A percentile compares a stretch with the other conserved stretches of the same genome.
Evolutionary conservation across 495 filamentous ascomycete species (phyloP).

Genomic region (Daldinia grandis): DNA sequence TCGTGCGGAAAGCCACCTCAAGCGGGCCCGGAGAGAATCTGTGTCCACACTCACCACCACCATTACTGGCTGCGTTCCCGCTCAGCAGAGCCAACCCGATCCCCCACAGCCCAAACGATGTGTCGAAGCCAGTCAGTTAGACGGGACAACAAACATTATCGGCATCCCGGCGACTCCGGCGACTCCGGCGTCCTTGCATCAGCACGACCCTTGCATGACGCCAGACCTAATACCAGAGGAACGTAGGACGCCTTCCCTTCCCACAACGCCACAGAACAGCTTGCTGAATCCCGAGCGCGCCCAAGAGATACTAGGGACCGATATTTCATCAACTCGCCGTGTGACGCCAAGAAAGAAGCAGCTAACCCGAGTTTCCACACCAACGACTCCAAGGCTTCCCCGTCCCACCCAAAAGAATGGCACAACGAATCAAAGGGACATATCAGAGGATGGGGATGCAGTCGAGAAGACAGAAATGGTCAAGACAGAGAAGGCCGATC

Average conservation of each 20-base stretch:
- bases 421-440: conserved; percentile 2
- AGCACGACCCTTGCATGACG: conserved; percentile 31
- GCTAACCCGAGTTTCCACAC: conserved; percentile 34
- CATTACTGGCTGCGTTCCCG: conserved; percentile 62
- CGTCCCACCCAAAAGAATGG: conserved; percentile 23
- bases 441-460: background rate
- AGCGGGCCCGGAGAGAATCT: conserved; percentile 44
- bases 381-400: conserved; percentile 17
- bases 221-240: conserved; percentile 11
- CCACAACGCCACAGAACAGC: conserved; percentile 44
- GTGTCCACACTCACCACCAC: conserved; percentile 64
- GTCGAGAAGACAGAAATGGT: background rate
- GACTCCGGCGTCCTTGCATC: conserved; percentile 15
- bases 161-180: conserved; percentile 1
- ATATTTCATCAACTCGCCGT: conserved; percentile 33
- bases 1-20: conserved; percentile 12
- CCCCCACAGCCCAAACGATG: conserved; percentile 4
- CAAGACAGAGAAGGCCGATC: conserved; percentile 5
- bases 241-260: conserved; percentile 49
- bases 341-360: conserved; percentile 20
- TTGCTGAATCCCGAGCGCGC: conserved; percentile 47
- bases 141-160: conserved; percentile 12
- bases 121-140: conserved; percentile 9
- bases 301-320: conserved; percentile 39
- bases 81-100: conserved; percentile 34